These are phyloP conservation scores for Malbranchea cinnamomea DNA, from an alignment of 2,329 filamentous ascomycete species.

Conservation along the genomic window DNA sequence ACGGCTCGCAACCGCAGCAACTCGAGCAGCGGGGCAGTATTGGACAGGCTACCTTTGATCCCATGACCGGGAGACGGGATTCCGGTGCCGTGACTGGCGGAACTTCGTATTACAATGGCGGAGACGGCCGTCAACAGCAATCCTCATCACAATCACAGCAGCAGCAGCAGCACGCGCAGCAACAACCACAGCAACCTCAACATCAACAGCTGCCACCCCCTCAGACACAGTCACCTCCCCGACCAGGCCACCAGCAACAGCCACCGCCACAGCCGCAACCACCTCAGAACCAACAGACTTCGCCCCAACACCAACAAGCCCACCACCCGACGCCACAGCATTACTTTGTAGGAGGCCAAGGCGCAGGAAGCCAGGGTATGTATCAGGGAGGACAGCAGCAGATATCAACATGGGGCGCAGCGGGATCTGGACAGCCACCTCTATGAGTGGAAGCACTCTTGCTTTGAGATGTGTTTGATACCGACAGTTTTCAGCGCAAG, in stretches of 20 bases:
- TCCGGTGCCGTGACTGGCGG: conserved; percentile 18
- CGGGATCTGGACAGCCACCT: too few relatives aligned
- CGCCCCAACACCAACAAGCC: too few relatives aligned
- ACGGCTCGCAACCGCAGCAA: conserved; percentile 10
- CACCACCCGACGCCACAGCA: too few relatives aligned
- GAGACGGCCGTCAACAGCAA: conserved; percentile 16
- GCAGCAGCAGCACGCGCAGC: background rate
- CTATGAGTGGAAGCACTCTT: too few relatives aligned
- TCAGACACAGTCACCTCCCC: conserved; percentile 2
- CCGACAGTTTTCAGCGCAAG: too few relatives aligned
- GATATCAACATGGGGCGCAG: too few relatives aligned
- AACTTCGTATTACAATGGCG: conserved; percentile 19
- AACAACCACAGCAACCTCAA: conserved; percentile 4
- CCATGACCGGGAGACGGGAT: conserved; percentile 21
- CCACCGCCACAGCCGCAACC: too few relatives aligned
- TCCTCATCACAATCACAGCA: conserved; percentile 2
- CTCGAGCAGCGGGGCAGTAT: conserved; percentile 6
- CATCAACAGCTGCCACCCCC: background rate
- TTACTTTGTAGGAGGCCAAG: too few relatives aligned
- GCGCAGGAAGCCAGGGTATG: too few relatives aligned
- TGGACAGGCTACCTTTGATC: conserved; percentile 15
- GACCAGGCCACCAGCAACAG: background rate
- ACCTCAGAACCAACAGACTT: too few relatives aligned
- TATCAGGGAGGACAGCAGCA: too few relatives aligned
- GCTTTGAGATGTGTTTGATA: too few relatives aligned